phyloP scores from a whole-genome alignment of 2,329 filamentous ascomycete genomes.

The Fusarium cicatricum region DNA sequence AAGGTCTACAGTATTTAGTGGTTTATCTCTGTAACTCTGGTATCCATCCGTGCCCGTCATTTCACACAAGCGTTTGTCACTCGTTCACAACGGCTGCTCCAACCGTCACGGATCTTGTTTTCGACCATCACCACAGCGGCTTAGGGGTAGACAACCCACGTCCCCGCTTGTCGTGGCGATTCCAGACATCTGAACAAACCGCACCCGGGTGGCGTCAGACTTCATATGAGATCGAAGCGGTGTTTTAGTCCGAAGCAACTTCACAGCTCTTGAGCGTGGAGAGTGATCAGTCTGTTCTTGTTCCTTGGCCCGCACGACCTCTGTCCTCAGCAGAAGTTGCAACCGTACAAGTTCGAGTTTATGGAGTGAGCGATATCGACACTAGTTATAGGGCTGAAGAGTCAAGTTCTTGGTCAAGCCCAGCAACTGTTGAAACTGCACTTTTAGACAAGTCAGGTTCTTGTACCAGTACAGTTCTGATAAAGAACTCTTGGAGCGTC shows the following conservation, averaged over 20 bases:
- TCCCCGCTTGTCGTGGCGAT: constrained; percentile 1
- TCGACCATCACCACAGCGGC: constrained; percentile 3
- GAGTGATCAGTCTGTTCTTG: constrained; percentile 3
- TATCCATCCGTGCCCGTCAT: too few species aligned
- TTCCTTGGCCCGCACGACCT: constrained; percentile 1
- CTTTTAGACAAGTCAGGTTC: background rate
- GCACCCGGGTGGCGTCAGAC: background rate
- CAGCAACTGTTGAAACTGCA: constrained; percentile 2
- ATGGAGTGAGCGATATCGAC: background rate
- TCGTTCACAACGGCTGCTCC: too few species aligned
- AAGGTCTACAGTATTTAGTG: too few species aligned
- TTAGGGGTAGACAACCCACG: background rate
- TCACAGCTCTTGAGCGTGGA: background rate
- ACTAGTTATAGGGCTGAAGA: background rate
- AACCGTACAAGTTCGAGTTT: background rate
- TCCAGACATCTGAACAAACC: background rate
- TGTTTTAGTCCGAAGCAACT: background rate
- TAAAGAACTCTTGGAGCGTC: constrained; percentile 43
- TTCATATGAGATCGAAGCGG: constrained; percentile 2
- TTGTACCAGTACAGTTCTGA: constrained; percentile 50
- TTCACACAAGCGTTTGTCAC: too few species aligned
- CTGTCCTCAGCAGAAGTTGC: background rate
- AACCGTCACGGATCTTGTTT: background rate
- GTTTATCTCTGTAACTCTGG: too few species aligned
- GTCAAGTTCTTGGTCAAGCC: background rate